Evolutionary conservation across 2,329 filamentous ascomycete species (phyloP).

Genomic region (Teratosphaeria viscida): DNA sequence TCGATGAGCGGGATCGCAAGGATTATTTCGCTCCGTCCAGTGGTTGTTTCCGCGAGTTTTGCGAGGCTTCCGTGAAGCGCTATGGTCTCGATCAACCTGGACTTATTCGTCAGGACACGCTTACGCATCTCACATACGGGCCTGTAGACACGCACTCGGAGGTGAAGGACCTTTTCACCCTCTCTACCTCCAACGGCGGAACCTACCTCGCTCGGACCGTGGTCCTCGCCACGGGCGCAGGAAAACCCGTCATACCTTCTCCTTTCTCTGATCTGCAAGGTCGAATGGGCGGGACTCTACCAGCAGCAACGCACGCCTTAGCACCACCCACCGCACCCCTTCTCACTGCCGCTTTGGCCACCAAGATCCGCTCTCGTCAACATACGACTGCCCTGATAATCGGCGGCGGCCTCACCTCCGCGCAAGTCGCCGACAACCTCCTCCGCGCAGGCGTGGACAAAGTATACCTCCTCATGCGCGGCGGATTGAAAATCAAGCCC

Average conservation of each 20-base stretch:
- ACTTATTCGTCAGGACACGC: constrained; percentile 49
- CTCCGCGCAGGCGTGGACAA: constrained; percentile 54
- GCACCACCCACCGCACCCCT: constrained; percentile 31
- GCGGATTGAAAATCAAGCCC: constrained; percentile 48
- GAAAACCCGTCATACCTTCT: constrained; percentile 41
- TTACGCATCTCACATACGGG: constrained; percentile 52
- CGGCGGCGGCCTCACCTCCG: constrained; percentile 66
- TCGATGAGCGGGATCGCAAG: constrained; percentile 38
- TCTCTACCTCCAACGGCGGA: constrained; percentile 43
- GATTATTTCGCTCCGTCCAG: constrained; percentile 36
- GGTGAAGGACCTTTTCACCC: constrained; percentile 49
- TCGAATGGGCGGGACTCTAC: constrained; percentile 20
- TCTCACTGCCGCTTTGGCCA: constrained; percentile 31
- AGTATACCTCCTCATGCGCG: constrained; percentile 61
- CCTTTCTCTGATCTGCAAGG: constrained; percentile 15
- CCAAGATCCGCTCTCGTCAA: constrained; percentile 41
- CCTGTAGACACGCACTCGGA: constrained; percentile 33
- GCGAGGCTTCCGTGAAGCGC: constrained; percentile 28
- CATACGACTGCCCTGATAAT: constrained; percentile 59
- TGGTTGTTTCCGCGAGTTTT: constrained; percentile 33
- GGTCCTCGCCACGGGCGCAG: constrained; percentile 61
- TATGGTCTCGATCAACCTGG: constrained; percentile 39
- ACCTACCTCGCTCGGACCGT: constrained; percentile 51
- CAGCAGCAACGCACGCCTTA: constrained; percentile 53
- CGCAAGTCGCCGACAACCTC: constrained; percentile 59